These are phyloP conservation scores for Elsinoe necatrix DNA, from an alignment of 2,329 filamentous ascomycete species.

Conservation along the genomic window DNA sequence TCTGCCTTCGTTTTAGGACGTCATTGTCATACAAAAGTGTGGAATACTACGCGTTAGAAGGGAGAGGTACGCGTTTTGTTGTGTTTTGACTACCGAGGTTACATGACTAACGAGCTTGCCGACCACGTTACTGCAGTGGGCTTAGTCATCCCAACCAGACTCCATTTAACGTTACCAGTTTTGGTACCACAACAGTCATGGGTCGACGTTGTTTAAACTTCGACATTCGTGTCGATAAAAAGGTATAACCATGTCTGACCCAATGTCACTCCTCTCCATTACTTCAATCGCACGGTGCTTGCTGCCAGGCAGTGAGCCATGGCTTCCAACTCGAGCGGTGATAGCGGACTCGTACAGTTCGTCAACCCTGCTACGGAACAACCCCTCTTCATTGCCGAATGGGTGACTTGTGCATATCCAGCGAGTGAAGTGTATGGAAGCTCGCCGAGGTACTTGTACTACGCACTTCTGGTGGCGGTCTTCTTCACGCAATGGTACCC, in stretches of 20 bases:
- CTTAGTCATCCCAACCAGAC: too few species aligned
- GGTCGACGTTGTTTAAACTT: neutral
- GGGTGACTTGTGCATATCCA: conserved; percentile 2
- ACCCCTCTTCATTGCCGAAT: conserved; percentile 2
- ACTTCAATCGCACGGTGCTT: neutral
- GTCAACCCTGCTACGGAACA: conserved; percentile 7
- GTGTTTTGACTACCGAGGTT: neutral
- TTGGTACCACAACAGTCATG: too few species aligned
- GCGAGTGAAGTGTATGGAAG: conserved; percentile 5
- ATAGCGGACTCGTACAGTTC: neutral
- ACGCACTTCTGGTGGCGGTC: neutral
- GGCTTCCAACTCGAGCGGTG: neutral
- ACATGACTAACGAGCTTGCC: neutral
- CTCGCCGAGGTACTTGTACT: neutral
- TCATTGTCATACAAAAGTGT: neutral
- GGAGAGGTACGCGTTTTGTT: neutral
- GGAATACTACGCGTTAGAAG: neutral
- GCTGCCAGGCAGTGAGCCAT: neutral
- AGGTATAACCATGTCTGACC: neutral
- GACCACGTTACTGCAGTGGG: neutral
- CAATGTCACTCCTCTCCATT: neutral
- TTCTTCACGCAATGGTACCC: conserved; percentile 12
- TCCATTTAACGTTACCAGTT: too few species aligned
- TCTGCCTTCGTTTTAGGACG: neutral
- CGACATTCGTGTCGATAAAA: neutral